Conservation (phyloP, 2,329 filamentous ascomycete genomes). For the Chrysosporium keratinophilum region DNA sequence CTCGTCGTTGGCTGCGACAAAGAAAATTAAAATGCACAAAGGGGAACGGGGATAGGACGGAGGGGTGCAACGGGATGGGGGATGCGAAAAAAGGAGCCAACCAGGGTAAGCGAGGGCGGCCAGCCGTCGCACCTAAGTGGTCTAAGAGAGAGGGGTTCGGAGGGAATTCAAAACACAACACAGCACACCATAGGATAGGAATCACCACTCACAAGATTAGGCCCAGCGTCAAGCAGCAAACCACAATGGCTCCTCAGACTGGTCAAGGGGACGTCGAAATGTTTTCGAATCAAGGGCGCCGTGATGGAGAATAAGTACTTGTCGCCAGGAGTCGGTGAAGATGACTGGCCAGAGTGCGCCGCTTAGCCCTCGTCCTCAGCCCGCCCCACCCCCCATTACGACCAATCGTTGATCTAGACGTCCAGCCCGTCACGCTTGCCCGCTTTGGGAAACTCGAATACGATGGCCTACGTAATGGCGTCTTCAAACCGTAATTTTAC, state of each 20-base stretch:
- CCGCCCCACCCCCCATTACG: not conserved
- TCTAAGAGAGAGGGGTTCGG: not conserved
- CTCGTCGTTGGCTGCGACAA: constrained; percentile 3
- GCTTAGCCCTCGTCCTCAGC: constrained; percentile 4
- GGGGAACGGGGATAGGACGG: constrained; percentile 1
- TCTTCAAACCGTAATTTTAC: not conserved
- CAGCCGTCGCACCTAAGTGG: constrained; percentile 4
- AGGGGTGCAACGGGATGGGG: not conserved
- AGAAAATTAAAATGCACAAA: constrained; percentile 4
- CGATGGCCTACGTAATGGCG: constrained; percentile 6
- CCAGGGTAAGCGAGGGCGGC: constrained; percentile 6
- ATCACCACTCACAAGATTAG: not conserved
- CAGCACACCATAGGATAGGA: not conserved
- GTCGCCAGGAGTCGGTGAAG: constrained; percentile 6
- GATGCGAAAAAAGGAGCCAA: not conserved
- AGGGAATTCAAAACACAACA: not conserved
- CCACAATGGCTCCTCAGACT: not conserved
- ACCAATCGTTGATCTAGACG: not conserved
- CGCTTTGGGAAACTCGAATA: constrained; percentile 1
- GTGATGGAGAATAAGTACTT: constrained; percentile 9
- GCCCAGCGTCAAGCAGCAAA: not conserved
- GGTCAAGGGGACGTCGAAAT: not conserved
- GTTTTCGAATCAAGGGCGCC: constrained; percentile 8
- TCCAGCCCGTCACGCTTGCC: not conserved
- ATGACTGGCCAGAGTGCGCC: constrained; percentile 9